Conservation (phyloP, 768 basidiomycete genomes). For the Leccinellum rugosiceps region DNA sequence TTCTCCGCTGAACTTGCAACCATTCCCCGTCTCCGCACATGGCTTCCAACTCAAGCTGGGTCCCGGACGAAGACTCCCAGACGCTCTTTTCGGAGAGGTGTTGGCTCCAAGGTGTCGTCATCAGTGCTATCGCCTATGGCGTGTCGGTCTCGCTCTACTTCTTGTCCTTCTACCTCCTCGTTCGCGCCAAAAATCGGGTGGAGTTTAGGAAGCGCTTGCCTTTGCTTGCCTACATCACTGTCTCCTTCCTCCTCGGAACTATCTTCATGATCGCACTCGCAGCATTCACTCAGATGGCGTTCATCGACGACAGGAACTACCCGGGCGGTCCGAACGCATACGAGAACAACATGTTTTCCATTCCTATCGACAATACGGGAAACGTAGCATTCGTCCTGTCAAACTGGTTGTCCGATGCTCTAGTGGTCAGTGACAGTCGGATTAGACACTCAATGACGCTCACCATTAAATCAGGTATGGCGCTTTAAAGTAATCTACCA, state of each 20-base stretch:
- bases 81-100: slow-evolving; percentile 7
- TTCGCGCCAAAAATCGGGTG: background rate
- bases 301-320: background rate
- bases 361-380: slow-evolving; percentile 15
- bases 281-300: background rate
- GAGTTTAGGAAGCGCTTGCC: background rate
- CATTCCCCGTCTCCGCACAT: background rate
- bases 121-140: background rate
- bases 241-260: background rate
- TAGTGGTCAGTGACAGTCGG: slow-evolving; percentile 15
- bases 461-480: background rate
- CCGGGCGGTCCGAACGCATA: background rate
- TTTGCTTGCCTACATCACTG: background rate
- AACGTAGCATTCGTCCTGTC: slow-evolving; percentile 14
- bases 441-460: background rate
- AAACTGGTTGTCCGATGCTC: background rate
- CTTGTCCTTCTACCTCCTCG: background rate
- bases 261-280: background rate
- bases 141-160: background rate
- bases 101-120: background rate
- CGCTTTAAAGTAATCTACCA: no score
- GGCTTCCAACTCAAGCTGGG: slow-evolving; percentile 18
- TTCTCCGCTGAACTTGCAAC: no score
- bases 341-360: slow-evolving; percentile 17
- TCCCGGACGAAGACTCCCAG: slow-evolving; percentile 8